Evolutionary conservation across 1,284 basidiomycete species (phyloP).

Genomic region (Chondrostereum purpureum): DNA sequence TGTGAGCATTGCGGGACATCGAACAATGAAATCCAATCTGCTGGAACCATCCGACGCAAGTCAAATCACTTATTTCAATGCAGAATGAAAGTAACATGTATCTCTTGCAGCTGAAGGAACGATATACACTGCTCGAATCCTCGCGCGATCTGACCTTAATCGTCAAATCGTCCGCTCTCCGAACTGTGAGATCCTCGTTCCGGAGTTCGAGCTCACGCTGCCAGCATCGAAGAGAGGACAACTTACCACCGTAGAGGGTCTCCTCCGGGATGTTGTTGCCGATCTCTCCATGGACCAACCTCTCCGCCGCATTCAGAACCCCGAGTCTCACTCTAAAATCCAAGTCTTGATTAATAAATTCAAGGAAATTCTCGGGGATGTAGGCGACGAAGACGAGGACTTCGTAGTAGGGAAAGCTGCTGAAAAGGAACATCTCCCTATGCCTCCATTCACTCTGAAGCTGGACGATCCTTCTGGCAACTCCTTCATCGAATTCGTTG

Average conservation of each 20-base stretch:
- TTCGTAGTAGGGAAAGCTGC: constrained; percentile 23
- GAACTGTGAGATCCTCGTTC: constrained; percentile 76
- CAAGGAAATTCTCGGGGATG: constrained; percentile 63
- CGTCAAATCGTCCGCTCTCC: constrained; percentile 93
- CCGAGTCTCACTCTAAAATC: constrained; percentile 73
- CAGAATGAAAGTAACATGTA: neutral
- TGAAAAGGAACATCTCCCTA: constrained; percentile 40
- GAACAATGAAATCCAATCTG: constrained; percentile 96
- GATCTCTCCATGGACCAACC: constrained; percentile 88
- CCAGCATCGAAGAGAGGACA: constrained; percentile 84
- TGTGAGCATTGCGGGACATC: constrained; percentile 88
- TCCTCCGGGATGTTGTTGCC: constrained; percentile 78
- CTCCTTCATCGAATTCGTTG: constrained; percentile 87
- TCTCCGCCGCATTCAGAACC: constrained; percentile 78
- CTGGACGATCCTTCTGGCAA: constrained; percentile 95
- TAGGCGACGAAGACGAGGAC: constrained; percentile 35
- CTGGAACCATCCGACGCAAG: constrained; percentile 82
- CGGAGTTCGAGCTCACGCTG: constrained; percentile 89
- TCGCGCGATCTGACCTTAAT: constrained; percentile 75
- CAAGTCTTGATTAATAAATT: constrained; percentile 69
- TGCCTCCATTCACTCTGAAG: constrained; percentile 77
- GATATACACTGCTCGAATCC: constrained; percentile 78
- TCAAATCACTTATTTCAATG: constrained; percentile 10
- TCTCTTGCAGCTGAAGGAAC: constrained; percentile 50
- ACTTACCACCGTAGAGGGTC: constrained; percentile 92